Percentiles rank a stretch among this genome's conserved stretches.
Evolutionary conservation across 768 basidiomycete genomes (phyloP).

Genomic region (Agaricus blazei): DNA sequence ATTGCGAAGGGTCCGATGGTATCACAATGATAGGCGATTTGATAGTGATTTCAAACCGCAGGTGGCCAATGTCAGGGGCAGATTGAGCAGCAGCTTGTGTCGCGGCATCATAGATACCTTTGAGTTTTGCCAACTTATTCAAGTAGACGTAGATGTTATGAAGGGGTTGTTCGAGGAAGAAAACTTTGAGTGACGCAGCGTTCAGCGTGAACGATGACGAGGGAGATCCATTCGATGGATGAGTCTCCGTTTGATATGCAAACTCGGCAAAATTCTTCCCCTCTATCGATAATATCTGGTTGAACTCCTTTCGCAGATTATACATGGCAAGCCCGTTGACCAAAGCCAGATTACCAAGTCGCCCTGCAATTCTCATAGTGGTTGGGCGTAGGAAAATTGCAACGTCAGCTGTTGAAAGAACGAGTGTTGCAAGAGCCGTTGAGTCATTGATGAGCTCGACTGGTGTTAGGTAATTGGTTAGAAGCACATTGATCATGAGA

Average conservation of each 20-base stretch:
- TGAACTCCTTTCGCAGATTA: conserved; percentile 61
- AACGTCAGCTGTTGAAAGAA: conserved; percentile 87
- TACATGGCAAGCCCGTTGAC: conserved; percentile 61
- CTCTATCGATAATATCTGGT: conserved; percentile 87
- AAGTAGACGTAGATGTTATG: conserved; percentile 82
- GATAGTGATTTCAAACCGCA: conserved; percentile 89
- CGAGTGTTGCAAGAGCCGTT: conserved; percentile 75
- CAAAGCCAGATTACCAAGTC: conserved; percentile 79
- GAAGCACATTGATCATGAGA: neutral
- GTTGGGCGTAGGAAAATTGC: conserved; percentile 65
- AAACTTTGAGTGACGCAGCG: conserved; percentile 86
- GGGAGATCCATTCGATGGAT: conserved; percentile 63
- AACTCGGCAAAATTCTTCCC: conserved; percentile 94
- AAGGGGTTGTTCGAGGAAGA: conserved; percentile 89
- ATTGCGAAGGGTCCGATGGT: conserved; percentile 60
- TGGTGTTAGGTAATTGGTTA: conserved; percentile 20
- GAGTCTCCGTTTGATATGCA: conserved; percentile 84
- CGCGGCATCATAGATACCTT: conserved; percentile 91
- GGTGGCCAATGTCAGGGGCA: conserved; percentile 89
- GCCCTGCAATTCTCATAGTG: conserved; percentile 73
- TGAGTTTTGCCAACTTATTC: conserved; percentile 82
- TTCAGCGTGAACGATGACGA: conserved; percentile 77
- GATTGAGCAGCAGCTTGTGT: conserved; percentile 88
- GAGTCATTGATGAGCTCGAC: conserved; percentile 75
- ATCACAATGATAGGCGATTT: conserved; percentile 91